These are phyloP conservation scores for Kurtzmaniella cleridarum DNA, from an alignment of 805 yeast species.

Conservation along the genomic window DNA sequence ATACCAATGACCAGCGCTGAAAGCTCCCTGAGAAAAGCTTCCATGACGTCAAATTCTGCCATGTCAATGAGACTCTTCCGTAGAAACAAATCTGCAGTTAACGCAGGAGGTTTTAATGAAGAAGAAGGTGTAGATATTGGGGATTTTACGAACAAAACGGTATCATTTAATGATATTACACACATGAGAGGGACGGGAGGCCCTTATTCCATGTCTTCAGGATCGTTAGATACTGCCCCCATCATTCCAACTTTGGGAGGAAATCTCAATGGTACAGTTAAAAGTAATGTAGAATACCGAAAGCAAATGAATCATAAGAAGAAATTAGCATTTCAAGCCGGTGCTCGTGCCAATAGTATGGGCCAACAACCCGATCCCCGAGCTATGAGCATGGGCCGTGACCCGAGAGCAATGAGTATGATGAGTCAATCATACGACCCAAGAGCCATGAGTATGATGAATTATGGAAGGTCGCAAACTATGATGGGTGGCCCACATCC, in stretches of 20 bases:
- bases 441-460: constrained; percentile 39
- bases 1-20: constrained; percentile 4
- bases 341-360: constrained; percentile 41
- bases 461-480: too few relatives aligned
- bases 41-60: constrained; percentile 34
- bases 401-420: constrained; percentile 28
- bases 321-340: constrained; percentile 46
- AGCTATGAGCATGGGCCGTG: constrained; percentile 4
- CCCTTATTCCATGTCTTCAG: constrained; percentile 49
- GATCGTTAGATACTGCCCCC: constrained; percentile 56
- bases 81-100: constrained; percentile 28
- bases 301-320: constrained; percentile 65
- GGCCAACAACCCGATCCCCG: constrained; percentile 5
- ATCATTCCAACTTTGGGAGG: constrained; percentile 60
- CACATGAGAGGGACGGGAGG: constrained; percentile 58
- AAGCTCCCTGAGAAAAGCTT: constrained; percentile 27
- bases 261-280: constrained; percentile 17
- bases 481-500: too few relatives aligned
- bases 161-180: constrained; percentile 61
- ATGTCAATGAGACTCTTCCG: constrained; percentile 37
- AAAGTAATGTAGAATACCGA: constrained; percentile 58
- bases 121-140: constrained; percentile 32
- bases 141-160: constrained; percentile 28
- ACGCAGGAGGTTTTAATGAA: constrained; percentile 27
- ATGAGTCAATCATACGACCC: constrained; percentile 21